Evolutionary conservation across 129 eudicot species (phyloP), one percentile per base, ranked within the genome.

Genomic region (Flaveria linearis): DNA sequence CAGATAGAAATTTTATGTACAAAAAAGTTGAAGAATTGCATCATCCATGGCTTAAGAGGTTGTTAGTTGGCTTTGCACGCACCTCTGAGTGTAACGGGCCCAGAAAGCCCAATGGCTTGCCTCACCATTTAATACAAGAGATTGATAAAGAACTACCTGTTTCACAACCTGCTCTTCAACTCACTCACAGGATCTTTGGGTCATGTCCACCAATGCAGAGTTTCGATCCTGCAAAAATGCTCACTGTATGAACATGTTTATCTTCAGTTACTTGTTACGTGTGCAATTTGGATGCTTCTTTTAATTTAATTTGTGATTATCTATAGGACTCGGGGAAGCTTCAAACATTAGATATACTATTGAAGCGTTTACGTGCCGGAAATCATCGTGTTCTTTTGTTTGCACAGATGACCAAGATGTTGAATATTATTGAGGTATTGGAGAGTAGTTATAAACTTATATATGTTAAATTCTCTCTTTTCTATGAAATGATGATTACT

Each of bases 371-470:
- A 67, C 87, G 97, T 12, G 92, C 97, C 7, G 92, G 83, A 74
- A 91, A 91, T 78, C 97, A 91, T 63, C 92, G 97, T 12, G 92
- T 91, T 53, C 92, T 91, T 52, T 83, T 91, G 76, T 91, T 89
- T 91, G 95, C 97, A 26, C 97, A 91, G 63, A 91, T 91, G 97
- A 91, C 97, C 36, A 91, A 87, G 72, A 91, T 91, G 97, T 65
- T 91, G 53, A 89, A 91, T 85, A 91, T 91, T 80, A 87, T 89
- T 55, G 97, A 91, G 97, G 95, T 91, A 85, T 57, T 10, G 22
- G 18, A 62, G 16, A 9, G 45, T 30, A 62, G 45, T 62, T 60
- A 14, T 20, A 62, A 28, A 30, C 45, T 30, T 26, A 25, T 30
- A 28, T 23, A 9, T 55, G 18, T 17, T 65, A n/a, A 64, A 4